Percentiles rank a stretch among this genome's conserved stretches.
phyloP scores from a whole-genome alignment of 306 rosid species.

The Casuarina equisetifolia region DNA sequence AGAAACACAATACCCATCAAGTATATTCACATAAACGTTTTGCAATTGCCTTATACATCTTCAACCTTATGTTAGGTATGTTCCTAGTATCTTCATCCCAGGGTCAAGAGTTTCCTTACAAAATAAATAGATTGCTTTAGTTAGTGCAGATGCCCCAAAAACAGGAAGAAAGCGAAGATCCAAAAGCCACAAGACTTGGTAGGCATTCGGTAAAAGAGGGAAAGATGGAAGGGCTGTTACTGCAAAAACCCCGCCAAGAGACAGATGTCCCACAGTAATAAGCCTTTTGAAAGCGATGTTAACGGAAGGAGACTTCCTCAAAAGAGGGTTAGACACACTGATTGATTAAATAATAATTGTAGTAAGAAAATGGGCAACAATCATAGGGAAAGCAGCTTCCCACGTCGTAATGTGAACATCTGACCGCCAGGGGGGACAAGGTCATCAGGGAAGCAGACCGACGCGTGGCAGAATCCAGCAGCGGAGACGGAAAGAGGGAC shows the following conservation, averaged over 20 bases:
- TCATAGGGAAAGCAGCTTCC: constrained; percentile 17
- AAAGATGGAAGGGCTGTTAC: neutral
- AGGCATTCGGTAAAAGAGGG: neutral
- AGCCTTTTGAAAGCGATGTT: constrained; percentile 17
- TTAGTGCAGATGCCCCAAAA: no score
- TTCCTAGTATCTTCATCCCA: no score
- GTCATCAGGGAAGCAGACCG: neutral
- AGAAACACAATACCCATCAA: neutral
- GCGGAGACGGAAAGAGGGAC: neutral
- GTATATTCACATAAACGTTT: neutral
- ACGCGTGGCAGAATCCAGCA: constrained; percentile 26
- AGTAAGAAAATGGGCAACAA: neutral
- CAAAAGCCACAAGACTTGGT: neutral
- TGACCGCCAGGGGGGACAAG: neutral
- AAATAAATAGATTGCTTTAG: no score
- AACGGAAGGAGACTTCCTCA: neutral
- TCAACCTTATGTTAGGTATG: neutral
- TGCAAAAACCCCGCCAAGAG: constrained; percentile 7
- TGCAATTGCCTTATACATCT: neutral
- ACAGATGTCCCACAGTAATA: neutral
- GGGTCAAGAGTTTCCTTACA: no score
- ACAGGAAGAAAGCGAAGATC: no score
- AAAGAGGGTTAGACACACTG: neutral
- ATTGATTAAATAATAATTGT: no score
- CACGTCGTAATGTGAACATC: constrained; percentile 17